Conservation (phyloP, 768 basidiomycete species). For the Mycena rosella region DNA sequence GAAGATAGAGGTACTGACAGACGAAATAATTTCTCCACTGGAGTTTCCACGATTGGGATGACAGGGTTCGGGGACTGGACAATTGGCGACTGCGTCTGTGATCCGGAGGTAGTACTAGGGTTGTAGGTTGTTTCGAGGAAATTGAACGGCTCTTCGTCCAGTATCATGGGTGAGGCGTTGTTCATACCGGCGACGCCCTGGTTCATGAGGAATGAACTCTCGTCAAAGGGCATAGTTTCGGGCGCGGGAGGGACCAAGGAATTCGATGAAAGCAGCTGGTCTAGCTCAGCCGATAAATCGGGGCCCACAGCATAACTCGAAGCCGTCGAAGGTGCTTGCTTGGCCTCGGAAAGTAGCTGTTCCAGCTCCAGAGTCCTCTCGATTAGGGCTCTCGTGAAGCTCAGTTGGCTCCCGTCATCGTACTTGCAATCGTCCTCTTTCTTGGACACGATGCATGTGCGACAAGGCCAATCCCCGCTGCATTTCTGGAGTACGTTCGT, state of each 20-base stretch:
- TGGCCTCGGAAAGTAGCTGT: constrained; percentile 30
- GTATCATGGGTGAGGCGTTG: not conserved
- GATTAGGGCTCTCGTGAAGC: constrained; percentile 35
- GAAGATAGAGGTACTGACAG: constrained; percentile 13
- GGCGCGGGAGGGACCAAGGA: constrained; percentile 8
- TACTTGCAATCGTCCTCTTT: constrained; percentile 38
- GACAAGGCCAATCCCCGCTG: constrained; percentile 35
- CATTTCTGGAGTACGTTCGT: constrained; percentile 20
- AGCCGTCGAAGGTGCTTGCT: constrained; percentile 6
- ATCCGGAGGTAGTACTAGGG: too few relatives aligned
- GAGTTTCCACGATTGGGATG: not conserved
- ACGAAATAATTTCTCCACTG: constrained; percentile 24
- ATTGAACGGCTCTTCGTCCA: not conserved
- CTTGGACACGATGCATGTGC: constrained; percentile 29
- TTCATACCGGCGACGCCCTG: not conserved
- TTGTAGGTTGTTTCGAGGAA: not conserved
- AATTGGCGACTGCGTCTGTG: not conserved
- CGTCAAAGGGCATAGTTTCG: not conserved
- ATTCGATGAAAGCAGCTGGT: constrained; percentile 27
- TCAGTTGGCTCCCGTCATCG: constrained; percentile 35
- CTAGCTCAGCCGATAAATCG: constrained; percentile 28
- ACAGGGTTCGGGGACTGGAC: not conserved
- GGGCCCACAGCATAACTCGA: constrained; percentile 1
- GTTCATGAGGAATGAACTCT: not conserved
- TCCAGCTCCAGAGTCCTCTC: constrained; percentile 35